Percentiles rank a stretch among this genome's conserved stretches.
phyloP scores from a whole-genome alignment of 1,139 yeast species.

The Pichia cactophila region DNA sequence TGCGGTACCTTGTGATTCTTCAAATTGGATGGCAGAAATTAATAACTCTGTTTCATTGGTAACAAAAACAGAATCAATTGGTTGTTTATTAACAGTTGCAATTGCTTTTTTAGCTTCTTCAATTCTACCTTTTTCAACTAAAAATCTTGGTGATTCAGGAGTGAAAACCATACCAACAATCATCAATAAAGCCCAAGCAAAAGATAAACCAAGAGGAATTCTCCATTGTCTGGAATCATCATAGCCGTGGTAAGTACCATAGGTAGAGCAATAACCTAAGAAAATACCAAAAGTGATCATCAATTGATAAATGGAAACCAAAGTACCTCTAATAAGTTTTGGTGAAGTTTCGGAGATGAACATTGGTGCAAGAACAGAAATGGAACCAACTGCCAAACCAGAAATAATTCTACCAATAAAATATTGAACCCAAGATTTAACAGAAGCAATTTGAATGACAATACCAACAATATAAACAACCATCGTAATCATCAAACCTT shows the following conservation, averaged over 20 bases:
- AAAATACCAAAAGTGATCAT: constrained; percentile 60
- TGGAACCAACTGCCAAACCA: constrained; percentile 61
- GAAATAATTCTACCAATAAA: constrained; percentile 59
- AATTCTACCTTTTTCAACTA: constrained; percentile 44
- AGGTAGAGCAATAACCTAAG: constrained; percentile 57
- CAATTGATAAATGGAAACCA: constrained; percentile 58
- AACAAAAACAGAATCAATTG: constrained; percentile 51
- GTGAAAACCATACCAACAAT: constrained; percentile 52
- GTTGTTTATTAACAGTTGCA: constrained; percentile 56
- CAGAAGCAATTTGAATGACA: constrained; percentile 54
- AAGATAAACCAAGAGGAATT: constrained; percentile 53
- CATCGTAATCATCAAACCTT: constrained; percentile 49
- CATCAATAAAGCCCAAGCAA: constrained; percentile 40
- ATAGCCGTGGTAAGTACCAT: constrained; percentile 44
- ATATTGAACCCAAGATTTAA: constrained; percentile 44
- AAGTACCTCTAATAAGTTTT: constrained; percentile 61
- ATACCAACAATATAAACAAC: constrained; percentile 56
- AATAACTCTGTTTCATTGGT: constrained; percentile 52
- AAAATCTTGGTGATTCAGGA: constrained; percentile 78
- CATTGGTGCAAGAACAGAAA: constrained; percentile 56
- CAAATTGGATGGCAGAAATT: constrained; percentile 57
- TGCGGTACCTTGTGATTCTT: constrained; percentile 58
- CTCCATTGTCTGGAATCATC: constrained; percentile 54
- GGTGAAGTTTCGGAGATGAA: constrained; percentile 64
- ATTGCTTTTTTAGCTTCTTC: constrained; percentile 56